Conservation (phyloP, 148 eudicot genomes). For the Pharnaceum exiguum region DNA sequence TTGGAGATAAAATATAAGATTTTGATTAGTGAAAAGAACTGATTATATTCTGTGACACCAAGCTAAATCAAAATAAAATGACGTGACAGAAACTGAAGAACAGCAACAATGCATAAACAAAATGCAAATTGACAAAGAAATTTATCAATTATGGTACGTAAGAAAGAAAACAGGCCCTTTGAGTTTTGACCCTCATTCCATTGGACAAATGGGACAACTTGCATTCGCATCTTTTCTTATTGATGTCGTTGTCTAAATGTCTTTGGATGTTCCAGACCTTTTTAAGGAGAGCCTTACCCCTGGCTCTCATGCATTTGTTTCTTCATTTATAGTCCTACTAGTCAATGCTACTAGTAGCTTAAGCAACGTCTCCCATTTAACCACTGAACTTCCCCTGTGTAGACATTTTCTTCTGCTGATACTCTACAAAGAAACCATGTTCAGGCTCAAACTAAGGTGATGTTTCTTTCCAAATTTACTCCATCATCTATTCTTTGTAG, state of each 20-base stretch:
- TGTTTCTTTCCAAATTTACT: background rate
- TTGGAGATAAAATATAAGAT: too few species aligned
- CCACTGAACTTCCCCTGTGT: background rate
- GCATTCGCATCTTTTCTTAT: slow-evolving; percentile 1
- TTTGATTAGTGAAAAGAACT: too few species aligned
- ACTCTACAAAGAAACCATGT: slow-evolving; percentile 5
- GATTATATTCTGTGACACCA: too few species aligned
- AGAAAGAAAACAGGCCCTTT: background rate
- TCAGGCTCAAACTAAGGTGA: slow-evolving; percentile 24
- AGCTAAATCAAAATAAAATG: too few species aligned
- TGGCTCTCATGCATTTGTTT: background rate
- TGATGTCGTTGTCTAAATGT: background rate
- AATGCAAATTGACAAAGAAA: too few species aligned
- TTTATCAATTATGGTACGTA: too few species aligned
- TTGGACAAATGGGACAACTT: slow-evolving; percentile 13
- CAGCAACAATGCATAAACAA: too few species aligned
- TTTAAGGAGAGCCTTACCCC: background rate
- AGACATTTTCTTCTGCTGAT: background rate
- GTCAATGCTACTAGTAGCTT: background rate
- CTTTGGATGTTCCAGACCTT: background rate
- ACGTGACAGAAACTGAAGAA: too few species aligned
- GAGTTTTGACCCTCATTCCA: slow-evolving; percentile 8
- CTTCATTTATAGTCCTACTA: too few species aligned
- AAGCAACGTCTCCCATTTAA: background rate
- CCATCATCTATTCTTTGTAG: background rate